Conservation (phyloP, 2,329 filamentous ascomycete species). For the Cyphellophora europaea region DNA sequence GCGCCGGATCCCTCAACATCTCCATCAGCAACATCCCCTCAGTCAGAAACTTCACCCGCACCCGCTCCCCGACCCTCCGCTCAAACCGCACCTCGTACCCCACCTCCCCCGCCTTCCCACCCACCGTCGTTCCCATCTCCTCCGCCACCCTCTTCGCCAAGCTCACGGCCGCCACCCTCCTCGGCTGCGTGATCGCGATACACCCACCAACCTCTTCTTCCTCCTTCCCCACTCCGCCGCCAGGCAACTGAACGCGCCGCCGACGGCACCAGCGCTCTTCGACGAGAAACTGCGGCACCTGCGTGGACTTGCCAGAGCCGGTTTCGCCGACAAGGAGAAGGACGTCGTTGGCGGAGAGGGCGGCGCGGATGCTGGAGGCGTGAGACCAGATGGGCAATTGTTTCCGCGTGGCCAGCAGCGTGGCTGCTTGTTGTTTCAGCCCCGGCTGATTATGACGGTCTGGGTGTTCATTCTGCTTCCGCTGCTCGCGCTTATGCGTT, state of each 20-base stretch:
- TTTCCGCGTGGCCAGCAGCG: conserved; percentile 46
- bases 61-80: conserved; percentile 69
- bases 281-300: conserved; percentile 84
- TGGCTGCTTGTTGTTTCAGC: too few species aligned
- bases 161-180: conserved; percentile 86
- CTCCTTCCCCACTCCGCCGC: conserved; percentile 16
- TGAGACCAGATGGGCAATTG: conserved; percentile 73
- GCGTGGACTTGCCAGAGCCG: conserved; percentile 92
- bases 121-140: conserved; percentile 57
- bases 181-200: conserved; percentile 89
- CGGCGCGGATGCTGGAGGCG: conserved; percentile 57
- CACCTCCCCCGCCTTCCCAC: conserved; percentile 48
- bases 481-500: too few species aligned
- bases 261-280: conserved; percentile 69
- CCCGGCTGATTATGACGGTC: too few species aligned
- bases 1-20: conserved; percentile 71
- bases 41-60: conserved; percentile 84
- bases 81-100: conserved; percentile 96
- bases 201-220: conserved; percentile 59
- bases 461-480: background rate
- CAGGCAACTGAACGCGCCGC: conserved; percentile 35
- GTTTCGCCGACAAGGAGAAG: conserved; percentile 88
- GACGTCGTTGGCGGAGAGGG: conserved; percentile 58
- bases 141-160: conserved; percentile 79
- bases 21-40: conserved; percentile 96